Conservation (phyloP, 352 stramenopile species). For the Phytophthora sp. region DNA sequence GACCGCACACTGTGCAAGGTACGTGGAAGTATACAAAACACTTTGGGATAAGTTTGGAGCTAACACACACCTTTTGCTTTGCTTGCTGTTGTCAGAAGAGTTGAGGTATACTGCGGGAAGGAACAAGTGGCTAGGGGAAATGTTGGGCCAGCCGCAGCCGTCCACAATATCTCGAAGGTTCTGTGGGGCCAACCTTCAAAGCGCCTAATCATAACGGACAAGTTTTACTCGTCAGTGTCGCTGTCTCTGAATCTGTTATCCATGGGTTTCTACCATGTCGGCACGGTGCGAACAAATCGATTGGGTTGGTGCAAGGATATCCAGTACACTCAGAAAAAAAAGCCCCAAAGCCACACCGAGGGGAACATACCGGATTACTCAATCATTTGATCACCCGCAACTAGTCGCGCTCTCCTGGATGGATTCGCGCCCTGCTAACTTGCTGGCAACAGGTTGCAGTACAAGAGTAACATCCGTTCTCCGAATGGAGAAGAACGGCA, state of each 20-base stretch:
- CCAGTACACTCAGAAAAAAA: background rate
- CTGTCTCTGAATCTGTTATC: background rate
- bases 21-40: too few relatives aligned
- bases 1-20: conserved; percentile 27
- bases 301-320: background rate
- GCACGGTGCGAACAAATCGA: background rate
- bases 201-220: background rate
- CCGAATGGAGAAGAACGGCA: background rate
- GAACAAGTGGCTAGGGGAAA: too few relatives aligned
- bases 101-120: too few relatives aligned
- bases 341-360: background rate
- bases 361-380: background rate
- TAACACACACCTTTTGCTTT: too few relatives aligned
- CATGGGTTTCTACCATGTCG: background rate
- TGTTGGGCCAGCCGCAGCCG: too few relatives aligned
- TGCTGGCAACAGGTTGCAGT: background rate
- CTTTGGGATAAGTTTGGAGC: too few relatives aligned
- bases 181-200: background rate
- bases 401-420: background rate
- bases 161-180: background rate
- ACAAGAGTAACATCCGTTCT: background rate
- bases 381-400: background rate
- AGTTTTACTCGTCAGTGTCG: background rate
- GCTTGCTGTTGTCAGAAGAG: too few relatives aligned
- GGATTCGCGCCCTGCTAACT: background rate